Evolutionary conservation across 1,284 basidiomycete species (phyloP), one percentile per base, ranked within the genome.

Genomic region (Kwoniella shivajii): DNA sequence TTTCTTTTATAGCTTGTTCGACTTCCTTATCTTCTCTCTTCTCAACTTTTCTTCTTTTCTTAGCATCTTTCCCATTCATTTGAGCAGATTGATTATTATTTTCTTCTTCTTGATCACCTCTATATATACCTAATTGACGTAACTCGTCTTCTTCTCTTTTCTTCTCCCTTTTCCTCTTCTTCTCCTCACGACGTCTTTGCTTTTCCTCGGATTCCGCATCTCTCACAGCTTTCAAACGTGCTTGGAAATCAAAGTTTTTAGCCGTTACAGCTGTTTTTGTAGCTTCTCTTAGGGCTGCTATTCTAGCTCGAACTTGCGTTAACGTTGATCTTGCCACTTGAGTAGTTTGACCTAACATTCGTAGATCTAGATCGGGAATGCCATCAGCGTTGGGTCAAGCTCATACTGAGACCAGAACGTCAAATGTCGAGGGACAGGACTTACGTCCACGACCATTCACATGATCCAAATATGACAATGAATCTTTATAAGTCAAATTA

Each of bases 221-320:
- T 62, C 86, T 87, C 57, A 99, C 87, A 65, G 92, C 88, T 22
- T 86, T 85, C 5, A 99, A 78, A 10, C 96, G 87, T 68, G 88
- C 81, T 67, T 93, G 88, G 77, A 99, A 99, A 78, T 99, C 95
- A 71, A 88, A 99, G 22, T 86, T 84, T 72, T 94, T 93, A 0
- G 90, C 88, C 26, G 83, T 82, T 0, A 91, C 86, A 7, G 86
- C 86, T 44, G 88, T 86, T 60, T 86, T 87, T 4, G 90, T 92
- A 75, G 86, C 86, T 75, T 90, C 90, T 22, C 93, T 86, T n/a
- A 98, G 81, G 41, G 84, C 80, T 0, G 89, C 89, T 78, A 99
- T 94, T 60, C 90, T 87, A 9, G 86, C 86, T 47, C 92, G 87
- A 37, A 99, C 96, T 79, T 98, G 90, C 59, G 89, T 86, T 18